Base-by-base conservation (phyloP, 306 rosid species). In the Cucumis melo region DNA sequence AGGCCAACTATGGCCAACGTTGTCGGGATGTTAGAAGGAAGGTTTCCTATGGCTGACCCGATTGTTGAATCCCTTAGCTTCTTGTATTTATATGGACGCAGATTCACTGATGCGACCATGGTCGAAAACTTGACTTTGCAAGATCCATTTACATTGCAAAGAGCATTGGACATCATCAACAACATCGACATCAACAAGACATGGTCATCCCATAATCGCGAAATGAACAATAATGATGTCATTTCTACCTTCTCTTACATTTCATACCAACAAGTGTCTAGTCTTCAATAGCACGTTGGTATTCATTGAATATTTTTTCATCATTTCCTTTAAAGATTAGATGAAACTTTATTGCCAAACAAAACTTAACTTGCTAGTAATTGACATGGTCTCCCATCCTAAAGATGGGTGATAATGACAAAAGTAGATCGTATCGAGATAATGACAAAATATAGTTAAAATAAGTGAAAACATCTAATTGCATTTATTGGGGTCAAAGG, bases 1-100 rank as follows among this genome's bases (percentile, higher is more conserved):
- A 86, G 98, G 87, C 98, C 97, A n/a, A 88, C 56, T 78, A 91
- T 93, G 94, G 87, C 75, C 41, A 78, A 81, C 56, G 87, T 88
- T 84, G 96, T 90, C 68, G 87, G 96, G 58, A 91, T 88, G 94
- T 82, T 91, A 84, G 97, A 91, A 83, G 97, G 97, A 42, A 89
- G 87, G 20, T 83, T 84, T 66, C 80, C 90, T 16, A n/a, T 85
- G 73, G 75, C 84, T 19, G 82, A 83, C 15, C 98, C 98, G 34
- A 85, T 86, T 79, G 79, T 86, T 44, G 92, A 90, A 32, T 89
- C 91, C n/a, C 77, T 91, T 75, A 90, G 86, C 75, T 93, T 93
- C 86, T 75, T 93, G 82, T 81, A 92, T 29, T 88, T 90, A 72
- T 88, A 88, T 74, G 98, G 97, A 5, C 86, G 94, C 51, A 85